phyloP scores from a whole-genome alignment of 306 rosid species.

The Dryas alaskensis region DNA sequence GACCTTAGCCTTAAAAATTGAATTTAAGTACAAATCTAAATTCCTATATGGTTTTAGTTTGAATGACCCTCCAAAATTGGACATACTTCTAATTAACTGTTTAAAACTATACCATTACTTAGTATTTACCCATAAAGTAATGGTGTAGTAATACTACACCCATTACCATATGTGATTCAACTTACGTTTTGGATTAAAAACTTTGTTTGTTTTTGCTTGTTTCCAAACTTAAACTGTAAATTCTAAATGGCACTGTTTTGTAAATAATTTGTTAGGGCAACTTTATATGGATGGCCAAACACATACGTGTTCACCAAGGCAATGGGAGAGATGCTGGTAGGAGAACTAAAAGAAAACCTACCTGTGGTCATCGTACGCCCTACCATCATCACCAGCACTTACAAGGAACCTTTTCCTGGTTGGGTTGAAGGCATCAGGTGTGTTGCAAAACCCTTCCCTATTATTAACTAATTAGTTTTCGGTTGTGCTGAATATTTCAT shows the following conservation, averaged over 20 bases:
- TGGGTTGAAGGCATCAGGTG: conserved; percentile 84
- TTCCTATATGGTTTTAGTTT: too few species aligned
- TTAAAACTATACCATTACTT: too few species aligned
- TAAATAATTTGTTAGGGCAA: conserved; percentile 43
- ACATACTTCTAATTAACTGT: too few species aligned
- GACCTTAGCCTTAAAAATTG: too few species aligned
- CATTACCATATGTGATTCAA: too few species aligned
- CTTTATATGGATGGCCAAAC: conserved; percentile 81
- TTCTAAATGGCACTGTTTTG: neutral
- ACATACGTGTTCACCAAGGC: conserved; percentile 85
- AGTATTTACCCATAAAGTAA: too few species aligned
- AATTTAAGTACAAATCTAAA: too few species aligned
- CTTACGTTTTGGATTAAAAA: too few species aligned
- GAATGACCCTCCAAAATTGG: too few species aligned
- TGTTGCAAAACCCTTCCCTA: neutral
- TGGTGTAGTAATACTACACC: too few species aligned
- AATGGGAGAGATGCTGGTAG: conserved; percentile 71
- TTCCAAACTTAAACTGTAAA: too few species aligned
- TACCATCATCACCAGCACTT: conserved; percentile 66
- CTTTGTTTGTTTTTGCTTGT: too few species aligned
- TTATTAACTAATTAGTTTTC: conserved; percentile 3
- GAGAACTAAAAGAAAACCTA: conserved; percentile 34
- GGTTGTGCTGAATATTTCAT: neutral
- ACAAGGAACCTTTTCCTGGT: conserved; percentile 79
- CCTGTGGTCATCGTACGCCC: conserved; percentile 62